A percentile compares a stretch with the other conserved stretches of the same genome.
These are phyloP conservation scores for Naganishia randhawae DNA, from an alignment of 768 basidiomycete species.

Conservation along the genomic window DNA sequence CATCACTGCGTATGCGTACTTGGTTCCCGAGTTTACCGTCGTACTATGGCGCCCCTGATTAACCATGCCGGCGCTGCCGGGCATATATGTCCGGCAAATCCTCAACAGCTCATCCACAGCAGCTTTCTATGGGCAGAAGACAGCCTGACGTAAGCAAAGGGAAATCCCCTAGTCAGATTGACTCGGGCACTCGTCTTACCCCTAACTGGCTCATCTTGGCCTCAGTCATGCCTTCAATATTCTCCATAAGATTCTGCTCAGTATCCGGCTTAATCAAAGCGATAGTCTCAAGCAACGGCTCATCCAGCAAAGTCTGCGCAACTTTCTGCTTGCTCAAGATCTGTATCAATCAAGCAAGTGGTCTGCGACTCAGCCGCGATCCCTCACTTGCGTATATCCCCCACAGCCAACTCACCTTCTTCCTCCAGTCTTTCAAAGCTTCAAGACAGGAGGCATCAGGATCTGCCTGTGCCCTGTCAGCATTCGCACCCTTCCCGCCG, in stretches of 20 bases:
- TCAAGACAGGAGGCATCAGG: conserved; percentile 37
- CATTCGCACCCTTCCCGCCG: background rate
- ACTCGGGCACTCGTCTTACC: background rate
- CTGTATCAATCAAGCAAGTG: conserved; percentile 21
- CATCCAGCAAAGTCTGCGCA: conserved; percentile 34
- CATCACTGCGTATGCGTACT: background rate
- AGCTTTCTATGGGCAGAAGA: background rate
- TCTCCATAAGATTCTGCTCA: conserved; percentile 28
- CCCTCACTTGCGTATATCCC: background rate
- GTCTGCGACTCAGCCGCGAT: background rate
- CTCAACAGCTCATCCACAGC: conserved; percentile 2
- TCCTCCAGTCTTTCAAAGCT: conserved; percentile 33
- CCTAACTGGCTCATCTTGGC: conserved; percentile 33
- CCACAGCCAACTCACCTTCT: conserved; percentile 29
- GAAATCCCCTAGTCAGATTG: background rate
- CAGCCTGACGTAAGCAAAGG: background rate
- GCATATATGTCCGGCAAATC: background rate
- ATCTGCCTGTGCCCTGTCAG: background rate
- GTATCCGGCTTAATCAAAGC: conserved; percentile 41
- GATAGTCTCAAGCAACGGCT: conserved; percentile 41
- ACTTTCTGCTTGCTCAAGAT: conserved; percentile 30
- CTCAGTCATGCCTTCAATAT: conserved; percentile 41
- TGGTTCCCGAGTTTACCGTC: background rate
- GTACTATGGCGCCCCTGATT: background rate
- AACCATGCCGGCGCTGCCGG: background rate